Conservation (phyloP, 1,139 yeast genomes). For the Debaryomycetaceae sp. region DNA sequence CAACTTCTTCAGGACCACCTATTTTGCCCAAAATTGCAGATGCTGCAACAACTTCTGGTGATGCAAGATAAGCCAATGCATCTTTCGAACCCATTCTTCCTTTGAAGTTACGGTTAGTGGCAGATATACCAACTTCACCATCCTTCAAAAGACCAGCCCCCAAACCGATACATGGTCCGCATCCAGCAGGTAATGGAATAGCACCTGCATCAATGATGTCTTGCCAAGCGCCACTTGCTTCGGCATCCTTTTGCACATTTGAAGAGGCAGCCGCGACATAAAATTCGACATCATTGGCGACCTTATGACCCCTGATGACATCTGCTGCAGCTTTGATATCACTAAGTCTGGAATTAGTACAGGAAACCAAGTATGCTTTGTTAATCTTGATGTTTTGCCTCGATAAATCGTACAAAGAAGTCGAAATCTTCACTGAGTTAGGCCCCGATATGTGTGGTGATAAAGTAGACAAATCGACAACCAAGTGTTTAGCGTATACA, state of each 20-base stretch:
- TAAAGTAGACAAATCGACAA: constrained; percentile 74
- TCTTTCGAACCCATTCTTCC: constrained; percentile 99
- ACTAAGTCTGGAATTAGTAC: constrained; percentile 91
- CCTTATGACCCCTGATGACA: constrained; percentile 72
- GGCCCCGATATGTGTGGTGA: constrained; percentile 97
- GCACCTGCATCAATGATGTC: constrained; percentile 89
- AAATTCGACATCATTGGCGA: constrained; percentile 87
- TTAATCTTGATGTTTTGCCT: constrained; percentile 71
- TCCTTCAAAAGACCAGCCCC: constrained; percentile 91
- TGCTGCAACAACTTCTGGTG: constrained; percentile 98
- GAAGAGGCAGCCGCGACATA: constrained; percentile 98
- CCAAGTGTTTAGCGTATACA: constrained; percentile 79
- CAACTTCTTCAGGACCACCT: constrained; percentile 85
- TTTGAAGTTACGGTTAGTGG: constrained; percentile 96
- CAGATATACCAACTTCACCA: constrained; percentile 97
- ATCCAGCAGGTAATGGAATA: constrained; percentile 93
- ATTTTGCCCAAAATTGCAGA: constrained; percentile 92
- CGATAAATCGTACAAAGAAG: constrained; percentile 71
- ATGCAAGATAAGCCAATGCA: constrained; percentile 91
- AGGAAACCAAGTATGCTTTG: constrained; percentile 95
- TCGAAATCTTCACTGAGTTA: constrained; percentile 89
- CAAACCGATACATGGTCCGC: constrained; percentile 98
- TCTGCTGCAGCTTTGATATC: constrained; percentile 95
- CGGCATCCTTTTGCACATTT: constrained; percentile 89
- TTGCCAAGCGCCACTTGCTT: constrained; percentile 88